These are phyloP conservation scores for Epichloe uncinata DNA, from an alignment of 2,329 filamentous ascomycete species.

Conservation along the genomic window DNA sequence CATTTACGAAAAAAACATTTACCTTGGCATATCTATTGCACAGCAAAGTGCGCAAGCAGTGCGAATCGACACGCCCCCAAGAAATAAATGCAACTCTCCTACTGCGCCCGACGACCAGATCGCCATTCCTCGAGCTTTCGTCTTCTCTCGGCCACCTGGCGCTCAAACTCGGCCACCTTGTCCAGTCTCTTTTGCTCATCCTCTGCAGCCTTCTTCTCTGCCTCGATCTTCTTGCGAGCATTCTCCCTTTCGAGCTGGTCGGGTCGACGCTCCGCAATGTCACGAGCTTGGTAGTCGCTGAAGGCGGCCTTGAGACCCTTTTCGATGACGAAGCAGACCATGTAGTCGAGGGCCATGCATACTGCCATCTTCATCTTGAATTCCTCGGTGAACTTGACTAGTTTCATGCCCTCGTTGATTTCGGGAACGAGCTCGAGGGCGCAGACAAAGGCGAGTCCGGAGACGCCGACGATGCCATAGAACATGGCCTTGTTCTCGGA, in stretches of 20 bases:
- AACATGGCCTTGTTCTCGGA: conserved; percentile 97
- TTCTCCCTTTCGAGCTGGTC: conserved; percentile 76
- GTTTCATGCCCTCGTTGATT: conserved; percentile 82
- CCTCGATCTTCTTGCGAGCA: conserved; percentile 49
- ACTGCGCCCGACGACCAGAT: conserved; percentile 16
- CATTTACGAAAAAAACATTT: no score
- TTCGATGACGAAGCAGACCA: conserved; percentile 77
- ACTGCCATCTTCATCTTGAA: conserved; percentile 80
- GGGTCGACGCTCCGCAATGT: conserved; percentile 74
- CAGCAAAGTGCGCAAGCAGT: background rate
- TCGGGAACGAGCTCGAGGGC: conserved; percentile 93
- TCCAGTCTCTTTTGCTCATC: conserved; percentile 38
- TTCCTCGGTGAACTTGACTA: conserved; percentile 77
- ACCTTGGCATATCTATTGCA: no score
- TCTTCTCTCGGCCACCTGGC: conserved; percentile 38
- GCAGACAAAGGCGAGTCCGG: conserved; percentile 82
- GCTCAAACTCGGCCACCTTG: conserved; percentile 47
- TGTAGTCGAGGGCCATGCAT: conserved; percentile 81
- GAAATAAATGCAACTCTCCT: background rate
- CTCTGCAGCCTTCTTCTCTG: conserved; percentile 32
- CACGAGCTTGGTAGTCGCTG: conserved; percentile 83
- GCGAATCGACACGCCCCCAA: background rate
- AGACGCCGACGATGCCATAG: conserved; percentile 84
- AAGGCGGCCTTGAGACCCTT: conserved; percentile 73
- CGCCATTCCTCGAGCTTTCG: conserved; percentile 35